A percentile compares a stretch with the other conserved stretches of the same genome.
These are phyloP conservation scores for Salix caprea DNA, from an alignment of 345 rosid species.

Conservation along the genomic window DNA sequence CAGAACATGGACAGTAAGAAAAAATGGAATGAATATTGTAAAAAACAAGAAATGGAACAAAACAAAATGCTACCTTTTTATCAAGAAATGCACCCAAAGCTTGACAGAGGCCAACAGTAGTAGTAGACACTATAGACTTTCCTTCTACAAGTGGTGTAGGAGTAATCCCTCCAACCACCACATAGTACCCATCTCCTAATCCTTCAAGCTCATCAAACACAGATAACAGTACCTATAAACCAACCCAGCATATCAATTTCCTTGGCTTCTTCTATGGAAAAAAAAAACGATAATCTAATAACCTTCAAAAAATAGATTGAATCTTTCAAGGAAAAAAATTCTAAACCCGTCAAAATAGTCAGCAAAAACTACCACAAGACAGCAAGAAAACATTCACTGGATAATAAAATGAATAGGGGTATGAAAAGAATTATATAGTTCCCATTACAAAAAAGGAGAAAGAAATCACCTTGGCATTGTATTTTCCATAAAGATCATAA, in stretches of 20 bases:
- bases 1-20: not conserved
- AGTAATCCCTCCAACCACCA: conserved; percentile 96
- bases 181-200: conserved; percentile 75
- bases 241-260: not conserved
- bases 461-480: conserved; percentile 83
- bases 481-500: conserved; percentile 91
- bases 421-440: not conserved
- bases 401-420: not conserved
- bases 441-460: not conserved
- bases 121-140: conserved; percentile 89
- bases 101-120: conserved; percentile 94
- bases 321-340: not conserved
- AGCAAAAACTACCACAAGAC: not conserved
- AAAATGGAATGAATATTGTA: not conserved
- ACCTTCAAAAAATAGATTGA: too few relatives aligned
- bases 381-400: not conserved
- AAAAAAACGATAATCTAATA: not conserved
- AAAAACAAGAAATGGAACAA: not conserved
- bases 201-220: conserved; percentile 72
- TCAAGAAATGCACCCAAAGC: conserved; percentile 91
- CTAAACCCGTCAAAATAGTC: not conserved
- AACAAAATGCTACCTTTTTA: conserved; percentile 54
- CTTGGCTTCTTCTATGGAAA: not conserved
- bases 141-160: conserved; percentile 99
- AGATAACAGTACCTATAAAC: conserved; percentile 62